Evolutionary conservation across 2,329 filamentous ascomycete species (phyloP).

Genomic region (Coniochaeta ligniaria): DNA sequence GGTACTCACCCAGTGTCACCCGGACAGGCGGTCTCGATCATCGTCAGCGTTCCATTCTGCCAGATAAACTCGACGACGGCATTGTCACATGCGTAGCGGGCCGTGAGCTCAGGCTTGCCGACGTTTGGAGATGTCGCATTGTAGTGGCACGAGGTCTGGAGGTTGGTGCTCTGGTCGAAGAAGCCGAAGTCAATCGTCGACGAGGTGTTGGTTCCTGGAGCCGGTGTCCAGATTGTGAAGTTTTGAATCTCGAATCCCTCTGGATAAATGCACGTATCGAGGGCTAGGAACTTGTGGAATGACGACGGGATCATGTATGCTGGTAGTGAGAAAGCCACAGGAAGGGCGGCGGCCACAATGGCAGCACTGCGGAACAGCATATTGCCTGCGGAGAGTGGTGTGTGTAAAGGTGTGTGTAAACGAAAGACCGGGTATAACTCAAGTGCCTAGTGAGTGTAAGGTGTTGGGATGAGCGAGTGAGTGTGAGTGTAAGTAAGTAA

Average conservation of each 20-base stretch:
- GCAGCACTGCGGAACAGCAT: conserved; percentile 8
- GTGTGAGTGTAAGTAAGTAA: neutral
- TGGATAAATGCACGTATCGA: conserved; percentile 27
- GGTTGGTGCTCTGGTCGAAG: conserved; percentile 28
- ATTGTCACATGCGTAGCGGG: conserved; percentile 36
- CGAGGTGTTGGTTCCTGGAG: conserved; percentile 22
- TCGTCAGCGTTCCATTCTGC: conserved; percentile 23
- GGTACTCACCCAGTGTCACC: conserved; percentile 10
- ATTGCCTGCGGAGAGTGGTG: neutral
- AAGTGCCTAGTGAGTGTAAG: neutral
- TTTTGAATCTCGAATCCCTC: conserved; percentile 28
- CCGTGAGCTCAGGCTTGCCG: conserved; percentile 16
- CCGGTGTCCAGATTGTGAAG: conserved; percentile 23
- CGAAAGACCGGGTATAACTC: neutral
- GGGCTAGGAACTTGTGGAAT: conserved; percentile 11
- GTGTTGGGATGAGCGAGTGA: neutral
- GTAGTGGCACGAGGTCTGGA: conserved; percentile 33
- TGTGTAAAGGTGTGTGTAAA: neutral
- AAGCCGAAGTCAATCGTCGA: conserved; percentile 30
- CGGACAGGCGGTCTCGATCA: conserved; percentile 38
- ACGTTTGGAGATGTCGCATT: conserved; percentile 33
- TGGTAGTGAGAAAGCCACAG: conserved; percentile 8
- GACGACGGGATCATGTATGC: conserved; percentile 9
- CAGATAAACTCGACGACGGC: conserved; percentile 35
- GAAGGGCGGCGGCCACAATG: conserved; percentile 7